Percentiles rank a stretch among this genome's conserved stretches.
phyloP scores from a whole-genome alignment of 2,329 filamentous ascomycete species.

The Curvularia spicifera region DNA sequence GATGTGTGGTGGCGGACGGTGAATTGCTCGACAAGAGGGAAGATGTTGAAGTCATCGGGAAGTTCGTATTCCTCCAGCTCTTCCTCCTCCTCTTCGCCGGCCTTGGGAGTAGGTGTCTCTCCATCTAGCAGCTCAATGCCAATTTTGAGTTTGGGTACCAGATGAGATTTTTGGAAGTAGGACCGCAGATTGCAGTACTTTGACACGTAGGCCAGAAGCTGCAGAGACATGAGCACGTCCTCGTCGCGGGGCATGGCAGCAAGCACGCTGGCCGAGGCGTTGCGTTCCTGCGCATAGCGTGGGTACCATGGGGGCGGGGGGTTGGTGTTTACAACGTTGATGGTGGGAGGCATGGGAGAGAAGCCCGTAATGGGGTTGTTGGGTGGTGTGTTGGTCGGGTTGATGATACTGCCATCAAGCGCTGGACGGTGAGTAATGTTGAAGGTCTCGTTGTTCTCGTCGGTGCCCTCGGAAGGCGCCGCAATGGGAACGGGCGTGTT shows the following conservation, averaged over 20 bases:
- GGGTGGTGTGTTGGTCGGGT: slow-evolving; percentile 64
- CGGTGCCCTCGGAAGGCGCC: slow-evolving; percentile 82
- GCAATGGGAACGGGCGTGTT: slow-evolving; percentile 75
- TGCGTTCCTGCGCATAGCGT: slow-evolving; percentile 78
- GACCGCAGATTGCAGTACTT: slow-evolving; percentile 97
- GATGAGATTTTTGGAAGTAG: slow-evolving; percentile 93
- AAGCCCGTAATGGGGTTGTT: slow-evolving; percentile 71
- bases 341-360: slow-evolving; percentile 72
- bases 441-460: slow-evolving; percentile 76
- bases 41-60: slow-evolving; percentile 96
- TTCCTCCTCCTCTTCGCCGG: slow-evolving; percentile 64
- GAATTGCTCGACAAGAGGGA: slow-evolving; percentile 97
- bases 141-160: slow-evolving; percentile 91
- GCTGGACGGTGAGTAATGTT: slow-evolving; percentile 88
- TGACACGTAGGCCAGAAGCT: slow-evolving; percentile 94
- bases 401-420: slow-evolving; percentile 84
- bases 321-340: slow-evolving; percentile 71
- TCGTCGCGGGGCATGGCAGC: slow-evolving; percentile 96
- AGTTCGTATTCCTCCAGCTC: slow-evolving; percentile 87
- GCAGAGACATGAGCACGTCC: slow-evolving; percentile 96
- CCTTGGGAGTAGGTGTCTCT: slow-evolving; percentile 54
- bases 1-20: slow-evolving; percentile 93
- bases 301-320: slow-evolving; percentile 81
- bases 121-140: slow-evolving; percentile 85
- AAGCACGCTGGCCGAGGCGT: slow-evolving; percentile 70